Base-by-base conservation (phyloP, 495 filamentous ascomycete genomes). In the Podospora australis region DNA sequence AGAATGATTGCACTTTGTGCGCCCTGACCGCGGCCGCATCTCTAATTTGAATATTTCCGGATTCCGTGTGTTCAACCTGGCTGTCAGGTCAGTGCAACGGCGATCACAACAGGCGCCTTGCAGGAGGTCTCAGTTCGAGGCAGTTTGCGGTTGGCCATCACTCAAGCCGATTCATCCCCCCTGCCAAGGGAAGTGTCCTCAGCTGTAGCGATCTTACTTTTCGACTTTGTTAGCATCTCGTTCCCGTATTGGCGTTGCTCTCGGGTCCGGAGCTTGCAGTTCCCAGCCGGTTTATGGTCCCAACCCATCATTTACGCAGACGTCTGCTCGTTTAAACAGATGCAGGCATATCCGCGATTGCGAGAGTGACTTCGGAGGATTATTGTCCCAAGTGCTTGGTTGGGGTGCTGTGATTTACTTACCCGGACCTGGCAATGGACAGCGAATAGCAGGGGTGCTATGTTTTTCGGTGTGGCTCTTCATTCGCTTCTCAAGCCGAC, bases 401-500 rank as follows among this genome's bases (percentile, higher is more conserved):
- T n/a, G 34, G 4, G 13, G 13, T 5, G 13, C 7, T 16, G 34
- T 6, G 5, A 4, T n/a, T 36, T 36, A 22, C 26, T 11, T 21
- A 14, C 2, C 13, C 5, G 2, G 46, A 11, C 3, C 41, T 22
- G 32, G 41, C 41, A 44, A 30, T 20, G 43, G 32, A 36, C 5
- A 26, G 10, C 13, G 34, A 38, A 21, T 23, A 35, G 30, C 9
- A 41, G 11, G 11, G 14, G 14, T 28, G 39, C 16, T 42, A 40
- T 39, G 40, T 21, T 17, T 6, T 16, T 1, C 5, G 35, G 43
- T 39, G 29, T 25, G 44, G 30, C 32, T 39, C 47, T 46, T 55
- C 32, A 39, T 38, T 50, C 46, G 43, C 44, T 48, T 48, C 32
- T 25, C 44, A 53, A 38, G 26, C 36, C 30, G 23, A 52, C 42